Conservation (phyloP, 805 yeast species). For the Cyberlindnera japonica region DNA sequence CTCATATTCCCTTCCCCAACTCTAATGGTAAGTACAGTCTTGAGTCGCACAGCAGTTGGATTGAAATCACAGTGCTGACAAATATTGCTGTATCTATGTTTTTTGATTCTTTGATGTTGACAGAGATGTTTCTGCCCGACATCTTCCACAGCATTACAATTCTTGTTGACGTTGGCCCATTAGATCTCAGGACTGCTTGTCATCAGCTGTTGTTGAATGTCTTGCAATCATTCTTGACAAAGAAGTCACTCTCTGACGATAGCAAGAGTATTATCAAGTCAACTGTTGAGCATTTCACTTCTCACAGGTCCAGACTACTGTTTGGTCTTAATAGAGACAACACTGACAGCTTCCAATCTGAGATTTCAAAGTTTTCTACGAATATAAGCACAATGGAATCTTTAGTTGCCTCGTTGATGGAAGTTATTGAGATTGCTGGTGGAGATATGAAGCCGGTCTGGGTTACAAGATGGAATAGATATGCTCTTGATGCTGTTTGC, state of each 20-base stretch:
- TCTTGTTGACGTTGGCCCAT: constrained; percentile 47
- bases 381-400: constrained; percentile 48
- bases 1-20: constrained; percentile 46
- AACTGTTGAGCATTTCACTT: constrained; percentile 39
- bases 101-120: constrained; percentile 62
- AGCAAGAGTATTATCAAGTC: constrained; percentile 41
- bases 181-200: constrained; percentile 54
- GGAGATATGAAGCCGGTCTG: constrained; percentile 49
- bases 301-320: constrained; percentile 64
- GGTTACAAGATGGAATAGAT: constrained; percentile 63
- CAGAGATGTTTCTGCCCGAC: constrained; percentile 68
- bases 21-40: constrained; percentile 39
- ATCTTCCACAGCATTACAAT: constrained; percentile 63
- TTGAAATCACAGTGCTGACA: constrained; percentile 67
- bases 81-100: constrained; percentile 60
- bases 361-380: constrained; percentile 34
- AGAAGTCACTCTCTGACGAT: constrained; percentile 43
- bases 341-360: constrained; percentile 34
- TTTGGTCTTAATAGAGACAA: constrained; percentile 64
- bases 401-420: constrained; percentile 52
- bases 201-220: constrained; percentile 62
- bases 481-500: constrained; percentile 60
- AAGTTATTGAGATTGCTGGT: constrained; percentile 48
- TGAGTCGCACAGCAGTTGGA: constrained; percentile 56
- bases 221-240: constrained; percentile 63